Base-by-base conservation (phyloP, 179 eudicot genomes). In the Amaranthus tricolor region DNA sequence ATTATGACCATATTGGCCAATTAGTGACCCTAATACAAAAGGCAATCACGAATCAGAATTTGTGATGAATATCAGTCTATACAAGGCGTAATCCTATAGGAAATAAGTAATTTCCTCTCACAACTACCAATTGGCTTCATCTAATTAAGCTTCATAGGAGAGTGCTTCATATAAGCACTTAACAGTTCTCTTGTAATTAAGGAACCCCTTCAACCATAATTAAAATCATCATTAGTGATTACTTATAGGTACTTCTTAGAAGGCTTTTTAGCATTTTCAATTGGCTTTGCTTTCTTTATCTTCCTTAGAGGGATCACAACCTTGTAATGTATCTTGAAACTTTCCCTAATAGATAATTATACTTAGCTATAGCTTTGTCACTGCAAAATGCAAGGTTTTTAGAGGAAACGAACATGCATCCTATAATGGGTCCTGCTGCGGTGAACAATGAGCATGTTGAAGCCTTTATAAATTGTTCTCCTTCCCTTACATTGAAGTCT, bases 131-230 rank as follows among this genome's bases (percentile, higher is more conserved):
- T 64, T 0, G 11, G 16, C 7, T 20, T 7, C 21, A 3, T 44
- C 5, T 4, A n/a, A 16, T 64, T 64, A 64, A 16, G 24, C 2
- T 13, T 64, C 44, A 49, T 21, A 45, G 9, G 15, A 72, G 48
- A 81, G 68, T 75, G 82, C 80, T n/a, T 85, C 70, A 20, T 84
- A 83, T 7, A 87, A 70, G 77, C 68, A 82, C 31, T 75, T 78
- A 47, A 84, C 73, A 0, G 85, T 84, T 75, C 76, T 89, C 49
- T 68, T 83, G 73, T 79, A 87, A 62, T 84, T 83, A 1, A 73
- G 54, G 75, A 88, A 85, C 17, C 86, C 90, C 84, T 77, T 80
- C n/a, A 90, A 88, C 92, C 92, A 90, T 74, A 90, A 90, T 52
- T 90, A 68, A 71, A 87, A 57, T 86, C 80, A 71, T 90, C 93